phyloP scores from a whole-genome alignment of 257 asterid species.

The Solanum tarapatanum region DNA sequence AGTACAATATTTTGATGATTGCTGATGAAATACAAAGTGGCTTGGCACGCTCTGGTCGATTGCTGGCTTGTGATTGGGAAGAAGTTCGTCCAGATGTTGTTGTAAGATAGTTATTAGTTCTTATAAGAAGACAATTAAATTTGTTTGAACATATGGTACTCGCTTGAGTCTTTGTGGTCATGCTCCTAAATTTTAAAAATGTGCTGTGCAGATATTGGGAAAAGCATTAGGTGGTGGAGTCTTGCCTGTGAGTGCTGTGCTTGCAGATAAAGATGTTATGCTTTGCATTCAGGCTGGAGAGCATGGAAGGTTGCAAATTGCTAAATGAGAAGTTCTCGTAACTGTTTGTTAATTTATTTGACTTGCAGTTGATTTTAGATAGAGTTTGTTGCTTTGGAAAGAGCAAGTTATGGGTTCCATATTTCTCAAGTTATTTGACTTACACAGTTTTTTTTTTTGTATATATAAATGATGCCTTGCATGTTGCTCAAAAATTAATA shows the following conservation, averaged over 20 bases:
- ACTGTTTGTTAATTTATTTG: not conserved
- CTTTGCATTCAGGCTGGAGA: conserved; percentile 97
- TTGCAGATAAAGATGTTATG: conserved; percentile 90
- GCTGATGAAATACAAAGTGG: conserved; percentile 99
- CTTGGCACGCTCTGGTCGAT: conserved; percentile 81
- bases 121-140: not conserved
- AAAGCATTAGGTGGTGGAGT: conserved; percentile 99
- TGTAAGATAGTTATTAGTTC: conserved; percentile 29
- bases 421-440: not conserved
- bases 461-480: not conserved
- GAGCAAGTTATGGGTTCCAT: not conserved
- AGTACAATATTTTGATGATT: conserved; percentile 75
- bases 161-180: not conserved
- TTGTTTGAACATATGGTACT: not conserved
- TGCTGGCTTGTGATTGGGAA: conserved; percentile 95
- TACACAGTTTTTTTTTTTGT: not conserved
- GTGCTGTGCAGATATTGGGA: conserved; percentile 61
- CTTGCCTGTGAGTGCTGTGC: conserved; percentile 89
- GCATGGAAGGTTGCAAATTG: conserved; percentile 76
- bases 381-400: not conserved
- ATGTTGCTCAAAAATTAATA: not conserved
- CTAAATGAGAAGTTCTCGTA: not conserved
- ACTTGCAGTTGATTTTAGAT: not conserved
- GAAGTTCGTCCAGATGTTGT: conserved; percentile 77
- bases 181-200: not conserved